phyloP scores from a whole-genome alignment of 164 flowering plant species.

The Platanus orientalis region DNA sequence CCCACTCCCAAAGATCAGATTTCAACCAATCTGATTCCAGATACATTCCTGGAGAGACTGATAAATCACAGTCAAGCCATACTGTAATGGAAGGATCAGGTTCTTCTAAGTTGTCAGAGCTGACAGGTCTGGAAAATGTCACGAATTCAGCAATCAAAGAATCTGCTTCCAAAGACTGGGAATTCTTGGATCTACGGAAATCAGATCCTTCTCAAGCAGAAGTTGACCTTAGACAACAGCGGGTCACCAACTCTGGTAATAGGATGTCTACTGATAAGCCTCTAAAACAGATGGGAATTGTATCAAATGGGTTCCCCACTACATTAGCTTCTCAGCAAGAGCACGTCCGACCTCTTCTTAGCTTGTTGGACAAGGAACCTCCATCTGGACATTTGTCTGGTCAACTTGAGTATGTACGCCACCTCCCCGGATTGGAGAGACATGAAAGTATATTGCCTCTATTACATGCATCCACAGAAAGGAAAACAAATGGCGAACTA shows the following conservation, averaged over 20 bases:
- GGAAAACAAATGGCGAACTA: slow-evolving; percentile 80
- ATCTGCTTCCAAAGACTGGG: slow-evolving; percentile 38
- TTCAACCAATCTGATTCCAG: slow-evolving; percentile 33
- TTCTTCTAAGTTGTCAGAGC: slow-evolving; percentile 41
- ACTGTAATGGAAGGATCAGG: slow-evolving; percentile 33
- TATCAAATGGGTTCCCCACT: slow-evolving; percentile 47
- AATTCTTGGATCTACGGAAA: slow-evolving; percentile 47
- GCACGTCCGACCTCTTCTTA: slow-evolving; percentile 90
- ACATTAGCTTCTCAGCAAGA: slow-evolving; percentile 48
- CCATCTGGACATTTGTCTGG: slow-evolving; percentile 92
- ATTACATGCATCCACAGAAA: slow-evolving; percentile 71
- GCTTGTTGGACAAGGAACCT: slow-evolving; percentile 96
- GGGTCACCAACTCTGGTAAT: slow-evolving; percentile 30
- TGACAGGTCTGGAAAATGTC: slow-evolving; percentile 33
- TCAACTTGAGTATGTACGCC: slow-evolving; percentile 86
- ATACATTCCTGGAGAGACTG: slow-evolving; percentile 33
- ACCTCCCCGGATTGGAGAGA: slow-evolving; percentile 78
- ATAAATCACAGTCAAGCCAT: slow-evolving; percentile 42
- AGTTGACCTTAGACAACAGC: slow-evolving; percentile 53
- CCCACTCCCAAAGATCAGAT: slow-evolving; percentile 50
- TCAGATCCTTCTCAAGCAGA: slow-evolving; percentile 50
- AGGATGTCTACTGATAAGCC: slow-evolving; percentile 59
- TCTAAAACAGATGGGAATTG: slow-evolving; percentile 43
- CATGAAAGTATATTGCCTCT: slow-evolving; percentile 89
- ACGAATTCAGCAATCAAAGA: slow-evolving; percentile 37